Conservation (phyloP, 495 filamentous ascomycete species). For the Tuber brumale region DNA sequence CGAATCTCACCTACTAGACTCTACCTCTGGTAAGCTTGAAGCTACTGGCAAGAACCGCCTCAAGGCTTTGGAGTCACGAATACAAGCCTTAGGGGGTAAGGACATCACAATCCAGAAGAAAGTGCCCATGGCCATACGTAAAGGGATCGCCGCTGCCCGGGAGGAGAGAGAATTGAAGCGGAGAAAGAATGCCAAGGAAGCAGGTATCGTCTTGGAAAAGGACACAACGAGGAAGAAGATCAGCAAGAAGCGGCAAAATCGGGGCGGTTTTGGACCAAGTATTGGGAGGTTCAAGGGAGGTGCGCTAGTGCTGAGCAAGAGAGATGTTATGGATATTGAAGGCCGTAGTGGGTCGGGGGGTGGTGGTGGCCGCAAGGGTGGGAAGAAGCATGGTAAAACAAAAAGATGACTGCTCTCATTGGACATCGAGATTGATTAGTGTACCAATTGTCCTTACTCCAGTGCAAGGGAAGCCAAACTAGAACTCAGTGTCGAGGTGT, state of each 20-base stretch:
- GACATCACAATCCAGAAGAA: conserved; percentile 65
- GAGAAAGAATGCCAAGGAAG: conserved; percentile 73
- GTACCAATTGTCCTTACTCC: not conserved
- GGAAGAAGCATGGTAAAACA: conserved; percentile 38
- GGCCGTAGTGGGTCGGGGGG: conserved; percentile 42
- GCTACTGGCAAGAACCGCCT: conserved; percentile 59
- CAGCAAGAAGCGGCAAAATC: conserved; percentile 42
- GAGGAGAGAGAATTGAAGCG: conserved; percentile 60
- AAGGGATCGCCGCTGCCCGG: conserved; percentile 66
- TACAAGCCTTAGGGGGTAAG: conserved; percentile 74
- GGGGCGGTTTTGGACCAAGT: conserved; percentile 61
- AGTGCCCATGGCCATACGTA: conserved; percentile 75
- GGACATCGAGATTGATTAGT: not conserved
- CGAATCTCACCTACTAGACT: conserved; percentile 86
- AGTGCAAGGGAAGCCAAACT: not conserved
- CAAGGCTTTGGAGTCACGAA: conserved; percentile 73
- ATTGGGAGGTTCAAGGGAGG: conserved; percentile 76
- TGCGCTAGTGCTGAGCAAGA: conserved; percentile 68
- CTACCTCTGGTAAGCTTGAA: conserved; percentile 53
- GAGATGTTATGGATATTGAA: conserved; percentile 66
- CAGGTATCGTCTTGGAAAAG: conserved; percentile 82
- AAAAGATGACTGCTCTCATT: conserved; percentile 15
- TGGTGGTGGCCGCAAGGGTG: conserved; percentile 38
- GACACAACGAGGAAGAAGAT: conserved; percentile 46
- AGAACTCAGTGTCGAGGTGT: not conserved